Base-by-base conservation (phyloP, 495 filamentous ascomycete species). In the Endocarpon pusillum region DNA sequence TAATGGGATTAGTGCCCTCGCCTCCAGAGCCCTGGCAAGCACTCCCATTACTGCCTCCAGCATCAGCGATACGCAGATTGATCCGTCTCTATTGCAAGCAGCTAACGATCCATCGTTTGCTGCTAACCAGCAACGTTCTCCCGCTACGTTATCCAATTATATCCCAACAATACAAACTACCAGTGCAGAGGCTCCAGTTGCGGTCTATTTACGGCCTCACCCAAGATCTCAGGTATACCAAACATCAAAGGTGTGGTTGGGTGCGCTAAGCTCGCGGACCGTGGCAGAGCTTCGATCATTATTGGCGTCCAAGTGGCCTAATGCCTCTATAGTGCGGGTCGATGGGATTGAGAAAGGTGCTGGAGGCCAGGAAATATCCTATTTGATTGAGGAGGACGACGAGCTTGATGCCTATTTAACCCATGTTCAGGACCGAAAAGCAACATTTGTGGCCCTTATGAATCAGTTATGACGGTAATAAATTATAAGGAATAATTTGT, bases 321-420 rank as follows among this genome's bases (percentile, higher is more conserved):
- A 66, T 19, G 55, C 63, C 0, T 39, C 63, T 18, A 64, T 79
- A 20, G 50, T 57, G 21, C 65, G 58, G 23, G 62, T 84, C 17
- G 69, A 83, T 44, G 81, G 78, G 2, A 44, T 81, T 9, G 63
- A 79, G 31, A 68, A 69, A 48, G 65, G 73, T 46, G 56, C 55
- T 18, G 58, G 57, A 24, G 71, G 65, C n/a, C 55, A 58, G 37
- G 69, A 78, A 49, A 50, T 73, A 33, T 47, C 50, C 3, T 61
- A 75, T 46, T 46, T 55, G 19, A 72, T 86, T 43, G 71, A 73
- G 35, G 62, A 72, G 20, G 77, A 83, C 44, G 69, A 69, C 28
- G 77, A 84, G 53, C 43, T 86, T 33, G 68, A 68, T 36, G 73
- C 69, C 2, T 86, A 81, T 53, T 44, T 86, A 40, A 55, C 54